Evolutionary conservation across 306 rosid genomes (phyloP).

Genomic region (Quercus variabilis): DNA sequence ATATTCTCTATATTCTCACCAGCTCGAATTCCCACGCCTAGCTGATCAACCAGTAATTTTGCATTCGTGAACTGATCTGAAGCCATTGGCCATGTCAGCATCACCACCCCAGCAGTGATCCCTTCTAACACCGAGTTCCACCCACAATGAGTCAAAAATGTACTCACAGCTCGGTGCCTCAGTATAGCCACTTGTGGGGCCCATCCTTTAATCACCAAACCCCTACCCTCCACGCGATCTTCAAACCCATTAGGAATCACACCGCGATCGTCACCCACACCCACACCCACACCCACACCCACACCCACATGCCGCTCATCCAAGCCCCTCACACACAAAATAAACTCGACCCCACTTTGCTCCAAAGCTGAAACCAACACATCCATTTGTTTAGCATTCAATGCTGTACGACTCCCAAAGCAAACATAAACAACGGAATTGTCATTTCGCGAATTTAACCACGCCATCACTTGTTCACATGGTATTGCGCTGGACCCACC

Average conservation of each 20-base stretch:
- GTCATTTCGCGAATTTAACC: background rate
- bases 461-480: background rate
- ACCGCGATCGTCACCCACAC: no score
- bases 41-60: conserved; percentile 33
- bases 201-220: conserved; percentile 44
- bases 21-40: conserved; percentile 28
- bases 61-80: conserved; percentile 44
- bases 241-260: background rate
- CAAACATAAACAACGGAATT: background rate
- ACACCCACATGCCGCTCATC: background rate
- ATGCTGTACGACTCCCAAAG: background rate
- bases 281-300: no score
- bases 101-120: conserved; percentile 31
- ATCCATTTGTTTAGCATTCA: background rate
- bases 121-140: conserved; percentile 58
- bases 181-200: conserved; percentile 42
- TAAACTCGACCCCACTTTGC: background rate
- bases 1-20: conserved; percentile 32
- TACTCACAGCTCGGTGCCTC: conserved; percentile 38
- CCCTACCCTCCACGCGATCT: conserved; percentile 28
- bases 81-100: conserved; percentile 61
- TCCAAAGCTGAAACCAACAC: background rate
- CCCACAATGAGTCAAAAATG: conserved; percentile 50
- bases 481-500: background rate
- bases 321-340: background rate